Conservation (phyloP, 768 basidiomycete genomes). For the Lentinula boryana region DNA sequence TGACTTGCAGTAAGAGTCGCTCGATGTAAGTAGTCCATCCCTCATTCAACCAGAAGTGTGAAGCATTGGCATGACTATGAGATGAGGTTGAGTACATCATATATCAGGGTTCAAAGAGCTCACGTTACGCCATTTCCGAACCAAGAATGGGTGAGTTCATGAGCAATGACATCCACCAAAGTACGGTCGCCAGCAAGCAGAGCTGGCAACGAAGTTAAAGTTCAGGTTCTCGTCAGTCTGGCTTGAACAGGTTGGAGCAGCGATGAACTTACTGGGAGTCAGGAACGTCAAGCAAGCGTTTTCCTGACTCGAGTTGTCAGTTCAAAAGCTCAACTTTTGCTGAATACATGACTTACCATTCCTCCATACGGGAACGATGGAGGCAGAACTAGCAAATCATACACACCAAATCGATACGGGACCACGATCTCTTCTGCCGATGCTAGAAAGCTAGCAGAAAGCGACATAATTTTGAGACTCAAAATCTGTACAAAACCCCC, state of each 20-base stretch:
- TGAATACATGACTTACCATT: conserved; percentile 44
- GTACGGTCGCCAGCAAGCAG: conserved; percentile 83
- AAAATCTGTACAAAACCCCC: background rate
- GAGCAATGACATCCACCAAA: conserved; percentile 84
- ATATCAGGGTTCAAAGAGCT: conserved; percentile 11
- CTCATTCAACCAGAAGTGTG: conserved; percentile 88
- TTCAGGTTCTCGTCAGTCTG: background rate
- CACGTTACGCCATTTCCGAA: conserved; percentile 89
- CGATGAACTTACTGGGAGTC: conserved; percentile 61
- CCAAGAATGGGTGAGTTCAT: conserved; percentile 85
- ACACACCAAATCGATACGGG: conserved; percentile 80
- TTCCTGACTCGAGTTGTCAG: conserved; percentile 44
- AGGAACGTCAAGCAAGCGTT: conserved; percentile 86
- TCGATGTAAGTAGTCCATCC: conserved; percentile 95
- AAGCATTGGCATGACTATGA: conserved; percentile 58
- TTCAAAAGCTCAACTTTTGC: background rate
- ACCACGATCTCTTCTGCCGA: conserved; percentile 71
- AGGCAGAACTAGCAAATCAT: conserved; percentile 85
- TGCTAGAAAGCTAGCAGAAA: conserved; percentile 54
- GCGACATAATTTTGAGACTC: background rate
- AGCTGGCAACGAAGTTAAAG: conserved; percentile 31
- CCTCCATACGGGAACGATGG: conserved; percentile 93
- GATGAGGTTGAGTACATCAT: background rate
- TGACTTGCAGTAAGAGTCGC: conserved; percentile 61
- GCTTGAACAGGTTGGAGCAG: background rate